phyloP scores from a whole-genome alignment of 2,329 filamentous ascomycete genomes.

The Nannizziopsis arthrosporioides region DNA sequence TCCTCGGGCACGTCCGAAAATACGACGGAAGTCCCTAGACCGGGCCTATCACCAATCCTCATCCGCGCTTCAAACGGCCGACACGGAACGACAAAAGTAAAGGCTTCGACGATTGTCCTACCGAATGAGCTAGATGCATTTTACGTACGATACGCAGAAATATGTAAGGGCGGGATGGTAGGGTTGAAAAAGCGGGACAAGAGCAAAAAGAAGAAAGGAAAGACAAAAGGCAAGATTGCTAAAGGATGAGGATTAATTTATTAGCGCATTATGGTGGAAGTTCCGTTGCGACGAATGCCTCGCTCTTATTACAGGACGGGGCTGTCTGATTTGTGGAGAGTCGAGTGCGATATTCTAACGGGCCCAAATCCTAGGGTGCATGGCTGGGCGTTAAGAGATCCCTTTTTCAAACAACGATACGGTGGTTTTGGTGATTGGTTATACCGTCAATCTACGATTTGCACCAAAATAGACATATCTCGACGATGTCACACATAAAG shows the following conservation, averaged over 20 bases:
- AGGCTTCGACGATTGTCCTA: slow-evolving; percentile 72
- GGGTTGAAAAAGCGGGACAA: slow-evolving; percentile 86
- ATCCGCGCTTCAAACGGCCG: slow-evolving; percentile 78
- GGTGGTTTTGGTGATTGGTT: no score
- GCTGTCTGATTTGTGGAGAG: no score
- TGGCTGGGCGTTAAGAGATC: no score
- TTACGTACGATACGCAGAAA: slow-evolving; percentile 74
- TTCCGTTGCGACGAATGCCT: background rate
- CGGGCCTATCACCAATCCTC: slow-evolving; percentile 57
- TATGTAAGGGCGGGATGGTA: slow-evolving; percentile 80
- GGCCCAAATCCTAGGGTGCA: no score
- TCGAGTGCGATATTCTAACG: no score
- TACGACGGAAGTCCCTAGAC: slow-evolving; percentile 49
- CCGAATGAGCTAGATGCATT: slow-evolving; percentile 67
- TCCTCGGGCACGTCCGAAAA: slow-evolving; percentile 5
- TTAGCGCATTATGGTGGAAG: background rate
- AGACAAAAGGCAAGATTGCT: slow-evolving; percentile 59
- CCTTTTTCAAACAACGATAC: no score
- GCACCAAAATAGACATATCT: no score
- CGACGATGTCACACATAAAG: no score
- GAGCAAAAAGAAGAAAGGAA: slow-evolving; percentile 70
- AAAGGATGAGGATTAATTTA: background rate
- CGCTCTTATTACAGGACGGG: no score
- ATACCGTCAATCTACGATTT: no score
- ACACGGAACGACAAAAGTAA: slow-evolving; percentile 52